These are phyloP conservation scores for Sideroxylon spinosum DNA, from an alignment of 179 eudicot genomes.

Conservation along the genomic window DNA sequence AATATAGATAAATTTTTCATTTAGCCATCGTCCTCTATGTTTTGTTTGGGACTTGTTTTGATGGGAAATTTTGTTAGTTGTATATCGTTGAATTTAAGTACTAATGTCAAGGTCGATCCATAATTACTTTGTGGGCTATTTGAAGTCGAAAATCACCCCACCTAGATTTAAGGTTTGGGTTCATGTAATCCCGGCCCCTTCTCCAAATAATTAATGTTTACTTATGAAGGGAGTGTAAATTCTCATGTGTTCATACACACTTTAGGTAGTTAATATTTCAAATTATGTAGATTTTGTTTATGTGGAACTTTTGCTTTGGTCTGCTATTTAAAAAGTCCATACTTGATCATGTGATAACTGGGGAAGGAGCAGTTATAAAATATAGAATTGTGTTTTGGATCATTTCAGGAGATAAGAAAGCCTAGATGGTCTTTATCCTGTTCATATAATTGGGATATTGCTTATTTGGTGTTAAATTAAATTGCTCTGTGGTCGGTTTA, in stretches of 20 bases:
- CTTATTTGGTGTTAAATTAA: neutral
- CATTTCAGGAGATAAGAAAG: slow-evolving; percentile 1
- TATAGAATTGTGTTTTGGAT: neutral
- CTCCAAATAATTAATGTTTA: too few species aligned
- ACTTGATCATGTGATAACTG: neutral
- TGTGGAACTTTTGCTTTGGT: neutral
- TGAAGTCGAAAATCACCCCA: too few species aligned
- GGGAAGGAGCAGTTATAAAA: neutral
- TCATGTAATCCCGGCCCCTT: too few species aligned
- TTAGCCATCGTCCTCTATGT: neutral
- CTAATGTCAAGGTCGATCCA: neutral
- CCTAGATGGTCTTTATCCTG: neutral
- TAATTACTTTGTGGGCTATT: neutral
- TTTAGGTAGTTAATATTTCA: neutral
- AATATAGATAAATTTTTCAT: neutral
- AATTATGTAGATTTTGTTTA: neutral
- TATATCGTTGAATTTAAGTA: neutral
- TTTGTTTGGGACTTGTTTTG: neutral
- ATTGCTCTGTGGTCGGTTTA: neutral
- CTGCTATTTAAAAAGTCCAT: neutral
- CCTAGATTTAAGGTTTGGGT: too few species aligned
- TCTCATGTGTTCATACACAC: neutral
- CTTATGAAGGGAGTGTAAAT: neutral
- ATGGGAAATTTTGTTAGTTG: too few species aligned
- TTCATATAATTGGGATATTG: neutral